These are phyloP conservation scores for Hymenoscyphus fraxineus DNA, from an alignment of 2,329 filamentous ascomycete genomes.

Conservation along the genomic window DNA sequence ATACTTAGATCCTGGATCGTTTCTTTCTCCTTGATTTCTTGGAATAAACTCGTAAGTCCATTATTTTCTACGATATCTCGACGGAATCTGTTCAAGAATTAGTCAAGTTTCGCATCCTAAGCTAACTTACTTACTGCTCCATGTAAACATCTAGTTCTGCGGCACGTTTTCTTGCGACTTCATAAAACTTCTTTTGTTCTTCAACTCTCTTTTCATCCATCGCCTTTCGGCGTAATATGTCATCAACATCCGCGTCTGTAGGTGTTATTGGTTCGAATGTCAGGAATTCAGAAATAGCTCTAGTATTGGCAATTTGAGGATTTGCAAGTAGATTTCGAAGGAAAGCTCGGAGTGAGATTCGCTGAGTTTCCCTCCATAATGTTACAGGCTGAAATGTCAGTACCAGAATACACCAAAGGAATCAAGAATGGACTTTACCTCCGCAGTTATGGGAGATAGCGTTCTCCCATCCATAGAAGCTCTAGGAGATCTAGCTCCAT, in stretches of 20 bases:
- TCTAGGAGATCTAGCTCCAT: conserved; percentile 40
- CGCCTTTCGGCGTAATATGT: conserved; percentile 73
- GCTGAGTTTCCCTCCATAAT: conserved; percentile 82
- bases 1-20: conserved; percentile 84
- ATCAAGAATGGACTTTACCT: conserved; percentile 13
- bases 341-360: conserved; percentile 87
- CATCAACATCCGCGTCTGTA: conserved; percentile 77
- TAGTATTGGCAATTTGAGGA: conserved; percentile 75
- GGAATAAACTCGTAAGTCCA: conserved; percentile 86
- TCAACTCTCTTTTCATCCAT: conserved; percentile 86
- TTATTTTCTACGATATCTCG: conserved; percentile 67
- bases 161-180: conserved; percentile 85
- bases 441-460: conserved; percentile 7
- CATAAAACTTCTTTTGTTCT: conserved; percentile 92
- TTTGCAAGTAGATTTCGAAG: conserved; percentile 83
- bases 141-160: conserved; percentile 96
- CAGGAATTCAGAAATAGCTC: conserved; percentile 80
- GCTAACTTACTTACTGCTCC: conserved; percentile 67
- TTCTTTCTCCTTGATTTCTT: conserved; percentile 87
- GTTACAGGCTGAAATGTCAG: conserved; percentile 45
- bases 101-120: not conserved
- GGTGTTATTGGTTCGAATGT: conserved; percentile 67
- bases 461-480: conserved; percentile 42
- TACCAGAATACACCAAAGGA: not conserved
- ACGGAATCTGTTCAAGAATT: conserved; percentile 49